Evolutionary conservation across 768 basidiomycete species (phyloP), one percentile per base, ranked within the genome.

Genomic region (Trametes punicea): DNA sequence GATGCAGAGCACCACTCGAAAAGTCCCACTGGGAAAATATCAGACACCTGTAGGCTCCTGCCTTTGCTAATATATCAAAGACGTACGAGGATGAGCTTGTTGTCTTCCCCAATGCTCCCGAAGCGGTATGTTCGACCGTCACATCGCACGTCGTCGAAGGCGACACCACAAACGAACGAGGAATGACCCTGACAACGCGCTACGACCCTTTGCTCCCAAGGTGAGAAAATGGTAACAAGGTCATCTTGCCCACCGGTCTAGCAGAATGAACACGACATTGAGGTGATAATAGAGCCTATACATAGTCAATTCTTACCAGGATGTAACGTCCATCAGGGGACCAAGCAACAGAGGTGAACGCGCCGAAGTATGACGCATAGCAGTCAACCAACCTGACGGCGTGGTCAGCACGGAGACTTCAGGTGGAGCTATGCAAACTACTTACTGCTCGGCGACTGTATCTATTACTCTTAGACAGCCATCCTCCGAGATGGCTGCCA

Each of bases 211-310:
- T 93, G 88, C 69, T 98, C 97, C 81, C 87, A 89, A 0, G 94
- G 93, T 0, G 95, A 94, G 69, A 93, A 92, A 57, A 99, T 90
- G 4, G 95, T 96, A 51, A 97, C 73, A 9, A 98, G 79, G 67
- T 99, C 97, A 66, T 99, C 97, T 75, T 99, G 95, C 0, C 97
- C 97, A 11, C 95, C 97, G 1, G 93, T 92, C 90, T 94, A 63
- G 4, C 4, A 20, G 13, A 30, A 9, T 8, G 25, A 27, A 13
- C 23, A 6, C 33, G 10, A 21, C 18, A 44, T 9, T 16, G 13
- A 38, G 36, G 25, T 16, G 11, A 8, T 11, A 26, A 3, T 8
- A 4, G 21, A 1, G 23, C 13, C 2, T 13, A 13, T 13, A 7
- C 34, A 36, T 7, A 16, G 7, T 15, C 13, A 9, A 6, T 11